Conservation (phyloP, 805 yeast species). For the Zygosaccharomyces lentus region DNA sequence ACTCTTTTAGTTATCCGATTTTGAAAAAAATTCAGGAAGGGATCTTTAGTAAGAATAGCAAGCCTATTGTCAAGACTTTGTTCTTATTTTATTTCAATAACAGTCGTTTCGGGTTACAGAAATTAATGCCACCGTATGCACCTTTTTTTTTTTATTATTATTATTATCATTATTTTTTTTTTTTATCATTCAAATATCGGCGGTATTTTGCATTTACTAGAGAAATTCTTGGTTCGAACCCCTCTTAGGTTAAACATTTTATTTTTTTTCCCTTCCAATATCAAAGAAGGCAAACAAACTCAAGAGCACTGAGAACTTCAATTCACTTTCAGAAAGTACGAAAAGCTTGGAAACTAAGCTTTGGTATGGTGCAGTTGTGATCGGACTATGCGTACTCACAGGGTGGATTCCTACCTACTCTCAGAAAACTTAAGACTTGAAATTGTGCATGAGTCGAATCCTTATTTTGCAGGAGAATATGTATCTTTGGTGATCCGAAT, state of each 20-base stretch:
- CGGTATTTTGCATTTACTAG: background rate
- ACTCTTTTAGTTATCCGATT: too few relatives aligned
- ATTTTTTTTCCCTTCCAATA: background rate
- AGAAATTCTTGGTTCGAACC: constrained; percentile 1
- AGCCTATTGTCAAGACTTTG: too few relatives aligned
- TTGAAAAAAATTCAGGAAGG: too few relatives aligned
- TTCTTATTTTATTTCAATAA: too few relatives aligned
- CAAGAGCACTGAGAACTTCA: background rate
- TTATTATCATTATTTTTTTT: too few relatives aligned
- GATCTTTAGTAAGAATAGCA: too few relatives aligned
- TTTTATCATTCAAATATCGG: background rate
- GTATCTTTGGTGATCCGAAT: constrained; percentile 39
- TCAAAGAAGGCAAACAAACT: background rate
- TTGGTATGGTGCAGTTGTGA: background rate
- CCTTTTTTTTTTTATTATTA: too few relatives aligned
- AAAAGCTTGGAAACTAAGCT: background rate
- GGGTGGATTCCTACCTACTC: constrained; percentile 29
- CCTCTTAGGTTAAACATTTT: background rate
- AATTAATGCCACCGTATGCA: too few relatives aligned
- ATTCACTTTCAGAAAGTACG: background rate
- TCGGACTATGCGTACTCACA: constrained; percentile 29
- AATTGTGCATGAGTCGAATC: constrained; percentile 39
- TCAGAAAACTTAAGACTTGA: constrained; percentile 38
- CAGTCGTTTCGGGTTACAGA: too few relatives aligned
- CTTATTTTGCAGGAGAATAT: constrained; percentile 41